A percentile compares a stretch with the other conserved stretches of the same genome.
Evolutionary conservation across 306 rosid species (phyloP).

Genomic region (Corylus avellana): DNA sequence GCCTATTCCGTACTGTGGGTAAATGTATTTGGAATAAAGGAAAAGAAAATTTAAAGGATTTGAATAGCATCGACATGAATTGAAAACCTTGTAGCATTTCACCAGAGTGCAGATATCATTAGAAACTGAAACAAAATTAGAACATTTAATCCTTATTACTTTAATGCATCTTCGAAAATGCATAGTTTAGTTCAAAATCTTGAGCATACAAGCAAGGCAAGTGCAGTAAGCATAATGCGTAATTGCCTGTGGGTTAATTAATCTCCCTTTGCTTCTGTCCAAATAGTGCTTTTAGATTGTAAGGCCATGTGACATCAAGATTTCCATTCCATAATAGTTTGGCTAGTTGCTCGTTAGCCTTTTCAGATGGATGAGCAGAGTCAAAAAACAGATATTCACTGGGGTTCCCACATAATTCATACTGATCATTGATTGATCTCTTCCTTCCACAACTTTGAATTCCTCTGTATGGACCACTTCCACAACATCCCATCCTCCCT

Average conservation of each 20-base stretch:
- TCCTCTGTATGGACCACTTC: constrained; percentile 43
- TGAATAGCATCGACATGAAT: too few species aligned
- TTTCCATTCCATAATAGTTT: constrained; percentile 30
- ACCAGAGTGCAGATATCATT: too few species aligned
- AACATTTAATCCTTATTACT: too few species aligned
- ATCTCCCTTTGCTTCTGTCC: not conserved
- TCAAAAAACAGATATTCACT: constrained; percentile 40
- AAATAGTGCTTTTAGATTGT: constrained; percentile 31
- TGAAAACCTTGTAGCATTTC: too few species aligned
- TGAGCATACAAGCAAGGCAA: not conserved
- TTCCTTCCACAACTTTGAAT: constrained; percentile 41
- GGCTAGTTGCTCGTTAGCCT: constrained; percentile 27
- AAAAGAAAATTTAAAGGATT: too few species aligned
- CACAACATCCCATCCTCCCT: constrained; percentile 43
- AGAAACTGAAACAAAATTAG: too few species aligned
- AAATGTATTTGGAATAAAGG: too few species aligned
- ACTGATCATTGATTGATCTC: constrained; percentile 20
- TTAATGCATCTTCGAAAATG: too few species aligned
- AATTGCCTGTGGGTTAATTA: not conserved
- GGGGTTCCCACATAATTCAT: constrained; percentile 27
- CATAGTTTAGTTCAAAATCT: too few species aligned
- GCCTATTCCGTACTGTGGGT: too few species aligned
- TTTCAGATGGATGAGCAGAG: constrained; percentile 34
- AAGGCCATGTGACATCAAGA: constrained; percentile 21
- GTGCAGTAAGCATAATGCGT: not conserved